Evolutionary conservation across 2,329 filamentous ascomycete genomes (phyloP).

Genomic region (Claviceps digitariae): DNA sequence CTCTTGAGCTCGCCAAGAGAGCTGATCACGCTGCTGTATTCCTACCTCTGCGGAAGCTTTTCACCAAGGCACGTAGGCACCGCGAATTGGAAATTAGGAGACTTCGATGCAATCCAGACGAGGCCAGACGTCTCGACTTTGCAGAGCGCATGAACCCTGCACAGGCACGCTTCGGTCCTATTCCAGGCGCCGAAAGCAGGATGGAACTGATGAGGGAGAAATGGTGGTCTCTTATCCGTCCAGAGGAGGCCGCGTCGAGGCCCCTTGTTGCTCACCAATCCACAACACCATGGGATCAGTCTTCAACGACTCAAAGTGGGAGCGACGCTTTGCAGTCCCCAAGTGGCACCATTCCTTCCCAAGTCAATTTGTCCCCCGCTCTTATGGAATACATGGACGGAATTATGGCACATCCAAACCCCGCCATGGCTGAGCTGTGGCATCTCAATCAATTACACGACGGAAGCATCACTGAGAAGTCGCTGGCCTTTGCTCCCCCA

Average conservation of each 20-base stretch:
- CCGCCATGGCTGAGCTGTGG: constrained; percentile 23
- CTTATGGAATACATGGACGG: constrained; percentile 23
- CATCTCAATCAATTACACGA: constrained; percentile 4
- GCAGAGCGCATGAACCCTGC: constrained; percentile 31
- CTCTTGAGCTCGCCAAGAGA: constrained; percentile 30
- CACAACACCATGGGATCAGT: not conserved
- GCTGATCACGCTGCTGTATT: constrained; percentile 35
- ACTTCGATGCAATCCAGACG: constrained; percentile 33
- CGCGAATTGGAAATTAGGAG: constrained; percentile 36
- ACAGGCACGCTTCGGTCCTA: constrained; percentile 32
- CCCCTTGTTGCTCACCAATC: not conserved
- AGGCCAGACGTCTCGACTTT: constrained; percentile 34
- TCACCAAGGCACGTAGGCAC: constrained; percentile 36
- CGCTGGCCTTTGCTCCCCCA: not conserved
- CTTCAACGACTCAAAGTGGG: constrained; percentile 5
- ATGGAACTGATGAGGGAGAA: constrained; percentile 32
- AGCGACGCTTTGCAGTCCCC: constrained; percentile 6
- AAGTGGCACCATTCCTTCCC: constrained; percentile 7
- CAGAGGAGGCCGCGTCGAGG: constrained; percentile 11
- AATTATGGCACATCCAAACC: constrained; percentile 23
- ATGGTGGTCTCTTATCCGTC: constrained; percentile 37
- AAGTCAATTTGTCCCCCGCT: constrained; percentile 15
- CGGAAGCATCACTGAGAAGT: not conserved
- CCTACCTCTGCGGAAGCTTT: constrained; percentile 40
- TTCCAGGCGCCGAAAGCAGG: constrained; percentile 31